Evolutionary conservation across 179 eudicot genomes (phyloP), one percentile per base, ranked within the genome.

Genomic region (Spinacia oleracea): DNA sequence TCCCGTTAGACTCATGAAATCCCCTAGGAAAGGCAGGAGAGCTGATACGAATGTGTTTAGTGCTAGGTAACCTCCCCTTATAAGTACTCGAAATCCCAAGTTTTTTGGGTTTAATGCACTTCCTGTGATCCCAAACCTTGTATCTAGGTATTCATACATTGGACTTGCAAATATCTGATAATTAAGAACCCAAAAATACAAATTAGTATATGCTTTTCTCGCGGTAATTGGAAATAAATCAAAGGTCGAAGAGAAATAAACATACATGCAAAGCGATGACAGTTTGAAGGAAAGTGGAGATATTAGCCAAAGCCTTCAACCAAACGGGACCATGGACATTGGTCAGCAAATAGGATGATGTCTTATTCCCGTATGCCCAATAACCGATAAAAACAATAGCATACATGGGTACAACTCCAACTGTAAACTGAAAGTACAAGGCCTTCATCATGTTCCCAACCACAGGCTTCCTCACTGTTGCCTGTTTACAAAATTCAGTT

Each of bases 111-210:
- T 84, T 66, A 89, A 65, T 55, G 97, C 86, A 46, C 87, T 89
- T 79, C 98, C 98, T 81, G 84, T 85, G 70, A 93, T 87, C 38
- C 88, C 88, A 62, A 73, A 90, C 74, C 84, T 93, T 27, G 99
- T 96, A 79, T 96, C 99, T 80, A 96, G 27, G 84, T 84, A 91
- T 89, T 96, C 99, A 68, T 96, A 91, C 92, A 91, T 91, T 18
- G 99, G 99, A 73, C 96, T 90, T 1, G 98, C 98, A 78, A 96
- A 96, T 59, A 96, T 93, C 99, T 96, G 89, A n/a, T 63, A 73
- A 48, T 60, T 1, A 48, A 8, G 68, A 50, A 32, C 65, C 27
- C 50, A 62, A 56, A 21, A 31, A 38, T 1, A 45, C 5, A 34
- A n/a, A 1, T 9, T 10, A 25, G 2, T 0, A 18, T 9, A 48